Evolutionary conservation across 768 basidiomycete genomes (phyloP).

Genomic region (Hortiboletus campestris): DNA sequence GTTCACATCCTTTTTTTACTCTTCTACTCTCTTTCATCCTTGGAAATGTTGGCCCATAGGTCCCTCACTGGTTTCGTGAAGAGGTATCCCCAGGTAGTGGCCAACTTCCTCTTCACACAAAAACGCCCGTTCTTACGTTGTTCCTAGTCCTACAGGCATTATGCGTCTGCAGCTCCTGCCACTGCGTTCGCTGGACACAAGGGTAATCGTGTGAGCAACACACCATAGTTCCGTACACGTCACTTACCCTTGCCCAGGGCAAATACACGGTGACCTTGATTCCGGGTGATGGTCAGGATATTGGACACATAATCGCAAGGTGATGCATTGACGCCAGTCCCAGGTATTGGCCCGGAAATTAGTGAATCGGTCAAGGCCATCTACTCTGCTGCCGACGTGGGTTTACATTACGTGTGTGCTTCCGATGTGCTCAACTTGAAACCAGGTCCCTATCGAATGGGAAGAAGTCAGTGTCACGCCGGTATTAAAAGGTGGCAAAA

Average conservation of each 20-base stretch:
- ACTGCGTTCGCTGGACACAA: constrained; percentile 91
- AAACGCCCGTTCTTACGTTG: constrained; percentile 14
- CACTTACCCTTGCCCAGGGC: constrained; percentile 51
- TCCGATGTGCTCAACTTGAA: constrained; percentile 11
- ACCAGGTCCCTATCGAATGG: constrained; percentile 96
- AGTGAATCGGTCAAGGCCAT: constrained; percentile 94
- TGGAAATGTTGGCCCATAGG: constrained; percentile 59
- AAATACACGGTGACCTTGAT: constrained; percentile 96
- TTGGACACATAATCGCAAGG: constrained; percentile 8
- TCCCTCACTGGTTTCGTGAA: constrained; percentile 56
- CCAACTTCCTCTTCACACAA: neutral
- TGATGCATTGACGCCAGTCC: constrained; percentile 14
- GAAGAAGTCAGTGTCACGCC: constrained; percentile 98
- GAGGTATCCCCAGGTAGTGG: constrained; percentile 47
- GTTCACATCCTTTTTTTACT: constrained; percentile 16
- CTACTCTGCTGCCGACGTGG: constrained; percentile 82
- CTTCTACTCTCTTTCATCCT: constrained; percentile 16
- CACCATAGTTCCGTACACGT: neutral
- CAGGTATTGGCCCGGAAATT: constrained; percentile 99
- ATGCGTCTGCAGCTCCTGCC: constrained; percentile 74
- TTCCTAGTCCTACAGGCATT: constrained; percentile 53
- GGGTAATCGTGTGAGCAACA: constrained; percentile 68
- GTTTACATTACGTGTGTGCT: constrained; percentile 13
- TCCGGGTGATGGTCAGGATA: constrained; percentile 82
- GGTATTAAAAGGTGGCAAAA: constrained; percentile 91